These are phyloP conservation scores for Lagenaria siceraria DNA, from an alignment of 306 rosid species.

Conservation along the genomic window DNA sequence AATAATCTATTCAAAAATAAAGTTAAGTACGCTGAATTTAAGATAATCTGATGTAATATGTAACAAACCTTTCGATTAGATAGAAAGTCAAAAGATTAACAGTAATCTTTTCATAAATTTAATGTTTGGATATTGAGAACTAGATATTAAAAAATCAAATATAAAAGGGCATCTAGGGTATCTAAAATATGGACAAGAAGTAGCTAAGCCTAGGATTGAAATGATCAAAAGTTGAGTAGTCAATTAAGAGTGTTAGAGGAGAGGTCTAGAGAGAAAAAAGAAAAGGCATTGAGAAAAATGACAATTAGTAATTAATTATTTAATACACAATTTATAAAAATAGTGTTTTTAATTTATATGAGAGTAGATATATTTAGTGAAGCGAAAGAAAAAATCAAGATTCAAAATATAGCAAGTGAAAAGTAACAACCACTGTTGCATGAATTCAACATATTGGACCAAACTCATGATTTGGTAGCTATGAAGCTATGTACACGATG, in stretches of 20 bases:
- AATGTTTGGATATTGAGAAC: neutral
- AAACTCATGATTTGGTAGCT: neutral
- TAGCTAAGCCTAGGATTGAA: neutral
- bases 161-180: neutral
- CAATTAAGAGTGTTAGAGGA: neutral
- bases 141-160: neutral
- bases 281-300: neutral
- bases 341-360: neutral
- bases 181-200: neutral
- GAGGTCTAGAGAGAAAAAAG: neutral
- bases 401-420: neutral
- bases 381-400: neutral
- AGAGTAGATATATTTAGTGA: neutral
- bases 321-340: too few relatives aligned
- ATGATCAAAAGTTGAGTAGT: neutral
- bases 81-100: neutral
- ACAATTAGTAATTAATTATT: neutral
- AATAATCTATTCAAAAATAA: neutral
- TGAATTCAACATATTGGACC: neutral
- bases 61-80: neutral
- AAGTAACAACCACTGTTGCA: neutral
- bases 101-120: neutral
- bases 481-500: neutral
- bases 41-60: neutral
- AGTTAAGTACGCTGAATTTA: neutral